Percentiles rank a stretch among this genome's conserved stretches.
Evolutionary conservation across 257 asterid genomes (phyloP).

Genomic region (Solanum ossicruentum): DNA sequence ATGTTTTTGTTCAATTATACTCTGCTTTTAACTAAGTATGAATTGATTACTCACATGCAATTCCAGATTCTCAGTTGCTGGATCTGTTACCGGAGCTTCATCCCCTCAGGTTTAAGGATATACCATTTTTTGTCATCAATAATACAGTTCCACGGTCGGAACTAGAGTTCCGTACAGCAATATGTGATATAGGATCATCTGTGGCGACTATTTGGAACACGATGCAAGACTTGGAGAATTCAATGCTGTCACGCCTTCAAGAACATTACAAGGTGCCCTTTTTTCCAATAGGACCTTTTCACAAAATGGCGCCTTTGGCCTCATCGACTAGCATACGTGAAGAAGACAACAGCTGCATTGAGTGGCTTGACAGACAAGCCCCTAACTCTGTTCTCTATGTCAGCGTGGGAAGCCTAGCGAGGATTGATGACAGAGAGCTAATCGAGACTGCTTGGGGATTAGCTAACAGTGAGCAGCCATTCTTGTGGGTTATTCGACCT

Average conservation of each 20-base stretch:
- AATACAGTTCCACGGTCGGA: neutral
- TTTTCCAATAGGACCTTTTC: constrained; percentile 48
- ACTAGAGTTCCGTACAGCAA: constrained; percentile 1
- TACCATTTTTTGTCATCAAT: neutral
- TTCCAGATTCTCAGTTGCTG: constrained; percentile 16
- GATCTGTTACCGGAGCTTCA: constrained; percentile 14
- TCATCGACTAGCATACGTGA: constrained; percentile 15
- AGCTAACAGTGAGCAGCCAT: constrained; percentile 6
- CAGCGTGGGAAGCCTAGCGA: constrained; percentile 27
- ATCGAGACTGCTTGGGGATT: constrained; percentile 25
- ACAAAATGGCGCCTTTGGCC: constrained; percentile 13
- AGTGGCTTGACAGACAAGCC: constrained; percentile 30
- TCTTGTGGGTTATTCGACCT: no score
- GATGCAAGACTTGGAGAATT: constrained; percentile 3
- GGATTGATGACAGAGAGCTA: constrained; percentile 2
- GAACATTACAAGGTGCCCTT: constrained; percentile 23
- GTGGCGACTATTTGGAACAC: constrained; percentile 45
- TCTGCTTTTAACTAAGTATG: neutral
- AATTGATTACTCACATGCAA: neutral
- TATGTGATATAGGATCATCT: constrained; percentile 15
- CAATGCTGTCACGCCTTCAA: constrained; percentile 9
- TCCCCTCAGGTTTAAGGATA: constrained; percentile 16
- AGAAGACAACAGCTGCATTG: constrained; percentile 18
- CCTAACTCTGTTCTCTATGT: constrained; percentile 24
- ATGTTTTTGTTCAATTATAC: no score